Evolutionary conservation across 2,329 filamentous ascomycete species (phyloP), one percentile per base, ranked within the genome.

Genomic region (Bipolaris bicolor): DNA sequence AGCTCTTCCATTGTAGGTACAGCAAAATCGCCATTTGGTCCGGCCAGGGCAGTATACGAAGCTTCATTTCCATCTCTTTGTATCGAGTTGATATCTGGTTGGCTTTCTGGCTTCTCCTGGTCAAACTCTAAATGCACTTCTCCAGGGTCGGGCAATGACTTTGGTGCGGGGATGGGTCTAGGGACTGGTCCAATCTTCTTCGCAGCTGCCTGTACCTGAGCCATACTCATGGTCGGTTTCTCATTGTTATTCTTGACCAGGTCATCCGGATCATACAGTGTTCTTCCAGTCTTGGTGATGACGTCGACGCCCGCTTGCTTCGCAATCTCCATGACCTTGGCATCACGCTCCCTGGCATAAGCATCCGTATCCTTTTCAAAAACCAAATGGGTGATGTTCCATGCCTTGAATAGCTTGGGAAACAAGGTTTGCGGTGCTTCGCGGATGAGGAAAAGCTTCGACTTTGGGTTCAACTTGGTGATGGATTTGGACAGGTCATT

Each of bases 321-420:
- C 4, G 89, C 89, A n/a, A 87, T 75, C 15, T 81, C 74, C 33
- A 81, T 75, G 10, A 93, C 82, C 16, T 79, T 76, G 1, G 79
- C 80, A 73, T 93, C 90, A 48, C 90, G 78, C 39, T 86, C 82
- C 15, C 84, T 81, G 4, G 81, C 89, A 75, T 92, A 92, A 0
- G 87, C 81, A 77, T 93, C 90, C 0, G 89, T 91, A 66, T 92
- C 90, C 67, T 88, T 90, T 71, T 93, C 90, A 65, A 92, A 92
- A 0, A 92, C 89, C 5, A 92, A 76, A 75, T 92, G 90, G 0
- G 89, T 90, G 24, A 91, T 86, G 1, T 84, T 83, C 90, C 90
- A 93, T 16, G 84, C 83, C 65, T 86, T 85, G 80, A 91, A 90
- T 1, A 92, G 78, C 73, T 91, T 91, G 1, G 87, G 86, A 3